Evolutionary conservation across 1,284 basidiomycete species (phyloP), one percentile per base, ranked within the genome.

Genomic region (Sanghuangporus baumii): DNA sequence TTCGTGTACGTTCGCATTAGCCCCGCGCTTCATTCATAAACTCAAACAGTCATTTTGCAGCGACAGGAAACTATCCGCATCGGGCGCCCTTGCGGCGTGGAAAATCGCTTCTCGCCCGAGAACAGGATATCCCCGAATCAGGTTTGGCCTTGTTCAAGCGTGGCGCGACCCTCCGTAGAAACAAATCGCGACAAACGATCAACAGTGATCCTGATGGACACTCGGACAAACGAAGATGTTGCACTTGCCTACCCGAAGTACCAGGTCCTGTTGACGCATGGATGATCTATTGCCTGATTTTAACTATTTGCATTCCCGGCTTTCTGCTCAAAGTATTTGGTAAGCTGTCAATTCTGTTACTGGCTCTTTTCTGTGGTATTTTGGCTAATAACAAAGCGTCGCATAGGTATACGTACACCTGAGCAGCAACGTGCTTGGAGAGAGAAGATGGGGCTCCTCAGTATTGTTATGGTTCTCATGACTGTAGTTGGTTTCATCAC

Each of bases 361-460:
- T 59, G 52, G 46, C 55, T 66, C 57, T 18, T 61, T 12, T 60
- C 18, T 37, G n/a, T 37, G 26, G 63, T 12, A 47, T 51, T 52
- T 23, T 31, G 26, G 26, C 47, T 11, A 60, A 48, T 12, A 16
- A n/a, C 31, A 62, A 70, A 37, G 69, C 51, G 16, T 26, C 59
- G 65, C 47, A 64, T 71, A 89, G 94, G 96, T 63, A 91, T 98
- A 69, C 84, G 85, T 64, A 96, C 91, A 18, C 92, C 94, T 0
- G 97, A 99, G 69, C 91, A 93, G 69, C 94, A 96, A 75, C 87
- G 94, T 60, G 96, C 96, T 48, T 99, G 96, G 93, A 84, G 97
- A 66, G 96, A 99, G 77, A 99, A 99, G 81, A 96, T 98, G 76
- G 96, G 96, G 40, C 84, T 99, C 37, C 79, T 99, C 62, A 79